These are phyloP conservation scores for Tubosaeta sp. DNA, from an alignment of 768 basidiomycete genomes.

Conservation along the genomic window DNA sequence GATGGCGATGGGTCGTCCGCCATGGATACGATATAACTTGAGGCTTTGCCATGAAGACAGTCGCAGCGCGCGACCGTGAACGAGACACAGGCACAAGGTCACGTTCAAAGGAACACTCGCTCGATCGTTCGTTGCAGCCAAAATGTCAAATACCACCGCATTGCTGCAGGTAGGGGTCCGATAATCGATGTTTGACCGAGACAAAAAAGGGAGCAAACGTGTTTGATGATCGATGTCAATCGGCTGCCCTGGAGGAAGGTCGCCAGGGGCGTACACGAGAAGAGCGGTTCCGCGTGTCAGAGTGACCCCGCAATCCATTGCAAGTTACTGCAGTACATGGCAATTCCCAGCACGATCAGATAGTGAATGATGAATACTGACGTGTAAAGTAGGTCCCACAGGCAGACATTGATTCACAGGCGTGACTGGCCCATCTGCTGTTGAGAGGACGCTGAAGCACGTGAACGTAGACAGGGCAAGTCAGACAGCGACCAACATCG, in stretches of 20 bases:
- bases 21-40: neutral
- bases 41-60: neutral
- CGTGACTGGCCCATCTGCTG: slow-evolving; percentile 5
- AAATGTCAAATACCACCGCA: neutral
- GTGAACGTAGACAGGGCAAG: neutral
- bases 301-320: slow-evolving; percentile 2
- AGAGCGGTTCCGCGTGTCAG: neutral
- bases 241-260: neutral
- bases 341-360: neutral
- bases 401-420: slow-evolving; percentile 2
- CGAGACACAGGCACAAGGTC: neutral
- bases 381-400: neutral
- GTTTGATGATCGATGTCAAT: neutral
- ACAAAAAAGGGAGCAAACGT: neutral
- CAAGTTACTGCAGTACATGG: neutral
- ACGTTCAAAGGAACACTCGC: neutral
- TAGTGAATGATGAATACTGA: neutral
- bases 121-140: neutral
- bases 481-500: slow-evolving; percentile 4
- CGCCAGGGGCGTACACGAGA: neutral
- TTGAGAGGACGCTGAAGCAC: slow-evolving; percentile 1
- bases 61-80: neutral
- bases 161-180: neutral
- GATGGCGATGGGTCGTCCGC: neutral
- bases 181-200: neutral